Evolutionary conservation across 2,329 filamentous ascomycete genomes (phyloP).

Genomic region (Diaporthe sp.): DNA sequence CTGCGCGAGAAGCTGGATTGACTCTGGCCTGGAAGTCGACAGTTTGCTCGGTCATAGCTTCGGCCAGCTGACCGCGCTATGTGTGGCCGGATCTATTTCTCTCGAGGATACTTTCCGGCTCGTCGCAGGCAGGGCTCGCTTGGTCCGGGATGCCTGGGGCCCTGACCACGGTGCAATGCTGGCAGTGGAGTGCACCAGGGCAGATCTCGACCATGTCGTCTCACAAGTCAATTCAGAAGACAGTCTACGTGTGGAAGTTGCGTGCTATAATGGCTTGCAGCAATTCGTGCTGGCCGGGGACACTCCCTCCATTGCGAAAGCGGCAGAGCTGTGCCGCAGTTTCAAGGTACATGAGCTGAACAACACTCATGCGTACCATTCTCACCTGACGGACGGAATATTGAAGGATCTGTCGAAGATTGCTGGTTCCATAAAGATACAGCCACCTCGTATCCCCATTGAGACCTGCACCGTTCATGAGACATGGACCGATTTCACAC

Average conservation of each 20-base stretch:
- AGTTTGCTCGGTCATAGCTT: constrained; percentile 50
- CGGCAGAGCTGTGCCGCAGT: constrained; percentile 28
- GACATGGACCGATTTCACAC: constrained; percentile 14
- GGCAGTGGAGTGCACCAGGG: constrained; percentile 36
- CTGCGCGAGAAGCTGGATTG: constrained; percentile 48
- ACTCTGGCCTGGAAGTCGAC: constrained; percentile 43
- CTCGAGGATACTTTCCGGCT: constrained; percentile 44
- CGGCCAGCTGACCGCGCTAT: constrained; percentile 48
- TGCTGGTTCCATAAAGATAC: constrained; percentile 34
- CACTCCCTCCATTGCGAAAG: constrained; percentile 37
- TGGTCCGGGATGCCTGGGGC: constrained; percentile 47
- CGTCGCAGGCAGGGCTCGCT: constrained; percentile 43
- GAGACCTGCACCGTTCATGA: constrained; percentile 38
- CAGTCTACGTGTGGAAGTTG: constrained; percentile 39
- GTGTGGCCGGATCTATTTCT: constrained; percentile 44
- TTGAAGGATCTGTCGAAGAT: constrained; percentile 34
- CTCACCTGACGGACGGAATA: constrained; percentile 41
- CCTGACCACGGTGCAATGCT: constrained; percentile 47
- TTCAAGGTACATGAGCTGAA: constrained; percentile 39
- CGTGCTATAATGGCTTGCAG: constrained; percentile 46
- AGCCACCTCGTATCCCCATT: constrained; percentile 39
- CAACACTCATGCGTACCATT: constrained; percentile 45
- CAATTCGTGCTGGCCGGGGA: constrained; percentile 46
- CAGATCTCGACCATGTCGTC: constrained; percentile 10
- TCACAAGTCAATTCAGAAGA: neutral